Conservation (phyloP, 306 rosid species). For the Castanea sativa region DNA sequence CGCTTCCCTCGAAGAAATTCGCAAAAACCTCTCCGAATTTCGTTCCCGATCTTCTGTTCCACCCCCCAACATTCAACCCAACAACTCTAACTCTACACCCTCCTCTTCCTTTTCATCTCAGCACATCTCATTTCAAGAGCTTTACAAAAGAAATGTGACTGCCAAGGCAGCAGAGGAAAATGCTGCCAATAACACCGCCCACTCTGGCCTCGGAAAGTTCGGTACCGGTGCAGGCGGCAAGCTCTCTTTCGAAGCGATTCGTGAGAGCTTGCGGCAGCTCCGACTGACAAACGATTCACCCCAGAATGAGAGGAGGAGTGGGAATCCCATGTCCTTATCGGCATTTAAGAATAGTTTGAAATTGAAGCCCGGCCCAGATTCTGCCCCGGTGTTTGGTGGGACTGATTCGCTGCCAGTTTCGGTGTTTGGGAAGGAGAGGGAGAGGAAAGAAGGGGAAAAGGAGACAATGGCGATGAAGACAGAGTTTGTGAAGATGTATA, state of each 20-base stretch:
- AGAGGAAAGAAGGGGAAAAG: constrained; percentile 14
- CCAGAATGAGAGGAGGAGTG: constrained; percentile 13
- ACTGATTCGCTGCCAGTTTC: constrained; percentile 20
- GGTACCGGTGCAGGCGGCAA: not conserved
- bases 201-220: not conserved
- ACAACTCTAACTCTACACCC: not conserved
- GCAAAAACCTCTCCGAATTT: constrained; percentile 37
- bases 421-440: constrained; percentile 40
- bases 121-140: constrained; percentile 37
- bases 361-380: constrained; percentile 5
- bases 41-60: constrained; percentile 19
- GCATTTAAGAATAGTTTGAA: constrained; percentile 7
- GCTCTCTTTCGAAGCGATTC: constrained; percentile 11
- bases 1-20: constrained; percentile 30
- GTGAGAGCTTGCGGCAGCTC: constrained; percentile 28
- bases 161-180: constrained; percentile 8
- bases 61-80: not conserved
- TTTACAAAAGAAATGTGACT: constrained; percentile 19
- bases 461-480: constrained; percentile 13
- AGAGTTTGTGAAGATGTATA: constrained; percentile 38
- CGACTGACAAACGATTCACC: not conserved
- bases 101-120: not conserved
- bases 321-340: not conserved
- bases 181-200: not conserved
- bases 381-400: constrained; percentile 29